Percentiles rank a stretch among this genome's conserved stretches.
phyloP scores from a whole-genome alignment of 2,329 filamentous ascomycete species.

The Nannizzia gypsea region DNA sequence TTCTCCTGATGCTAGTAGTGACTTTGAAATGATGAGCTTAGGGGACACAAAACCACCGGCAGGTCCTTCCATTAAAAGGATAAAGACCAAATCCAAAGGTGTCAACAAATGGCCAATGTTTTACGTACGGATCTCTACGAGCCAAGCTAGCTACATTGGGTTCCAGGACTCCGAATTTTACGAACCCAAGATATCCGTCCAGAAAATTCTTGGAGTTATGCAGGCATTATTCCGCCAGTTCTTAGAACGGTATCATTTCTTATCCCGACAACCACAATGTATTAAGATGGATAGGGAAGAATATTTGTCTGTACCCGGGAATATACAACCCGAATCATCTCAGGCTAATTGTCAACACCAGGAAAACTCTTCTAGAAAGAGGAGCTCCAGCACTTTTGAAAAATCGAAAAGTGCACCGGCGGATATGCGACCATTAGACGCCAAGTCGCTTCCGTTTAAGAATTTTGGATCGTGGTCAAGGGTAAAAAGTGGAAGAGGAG shows the following conservation, averaged over 20 bases:
- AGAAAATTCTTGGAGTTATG: constrained; percentile 52
- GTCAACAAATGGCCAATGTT: constrained; percentile 86
- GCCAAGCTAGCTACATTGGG: neutral
- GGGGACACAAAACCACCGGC: neutral
- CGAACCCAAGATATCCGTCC: constrained; percentile 34
- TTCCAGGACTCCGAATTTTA: constrained; percentile 25
- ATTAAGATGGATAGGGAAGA: neutral
- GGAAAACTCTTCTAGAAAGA: neutral
- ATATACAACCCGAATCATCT: neutral
- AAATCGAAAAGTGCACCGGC: neutral
- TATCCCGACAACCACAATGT: constrained; percentile 15
- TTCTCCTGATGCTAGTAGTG: constrained; percentile 21
- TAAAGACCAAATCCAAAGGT: constrained; percentile 45
- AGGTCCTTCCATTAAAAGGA: constrained; percentile 25
- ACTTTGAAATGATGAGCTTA: constrained; percentile 21
- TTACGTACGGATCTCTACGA: constrained; percentile 47
- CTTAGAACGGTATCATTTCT: constrained; percentile 58
- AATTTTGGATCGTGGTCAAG: constrained; percentile 32
- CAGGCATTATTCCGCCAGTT: constrained; percentile 61
- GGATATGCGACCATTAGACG: too few relatives aligned
- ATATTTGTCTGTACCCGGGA: neutral
- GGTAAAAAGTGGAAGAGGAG: constrained; percentile 26
- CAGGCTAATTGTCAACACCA: neutral
- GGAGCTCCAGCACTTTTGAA: neutral
- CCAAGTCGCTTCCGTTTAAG: constrained; percentile 6